Evolutionary conservation across 345 rosid genomes (phyloP), one percentile per base, ranked within the genome.

Genomic region (Jatropha curcas): DNA sequence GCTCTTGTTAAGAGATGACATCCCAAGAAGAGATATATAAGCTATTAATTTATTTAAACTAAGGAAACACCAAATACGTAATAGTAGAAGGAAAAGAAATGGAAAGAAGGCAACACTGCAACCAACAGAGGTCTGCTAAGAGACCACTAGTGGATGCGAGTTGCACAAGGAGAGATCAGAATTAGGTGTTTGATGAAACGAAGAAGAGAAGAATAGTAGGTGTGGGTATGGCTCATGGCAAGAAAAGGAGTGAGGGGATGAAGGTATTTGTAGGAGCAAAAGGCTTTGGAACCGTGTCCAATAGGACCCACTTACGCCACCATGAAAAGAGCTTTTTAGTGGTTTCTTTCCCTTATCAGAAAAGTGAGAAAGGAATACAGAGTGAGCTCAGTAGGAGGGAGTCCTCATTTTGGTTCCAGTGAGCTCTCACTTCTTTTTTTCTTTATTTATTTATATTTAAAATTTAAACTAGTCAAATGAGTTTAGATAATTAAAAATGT

Each of bases 281-380:
- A 76, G 57, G 84, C 45, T 30, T 35, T 60, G 82, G 93, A 88
- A 90, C 82, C 90, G 71, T 83, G 91, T 86, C 78, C 89, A 75
- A 7, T 70, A 87, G 94, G 88, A 48, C 88, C 96, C 87, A 22
- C 76, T 80, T 58, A 79, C 75, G 75, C 85, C 82, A 81, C 85
- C 71, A 75, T 81, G 50, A 78, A 81, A 87, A 74, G 62, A 61
- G 77, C 57, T 71, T 68, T 76, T 75, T 68, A 66, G 67, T 77
- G 75, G 22, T 67, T 77, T 67, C 19, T 72, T 74, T 72, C 66
- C 74, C 45, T 78, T 64, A 61, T 73, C 76, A 78, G 68, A 27
- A 74, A 67, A 65, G 31, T 24, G 65, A 2, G 48, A 7, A 27
- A 50, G 43, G 12, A 61, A 3, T 24, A 37, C 43, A 62, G 7